These are phyloP conservation scores for Leccinum subrobustum DNA, from an alignment of 1,284 basidiomycete genomes.

Conservation along the genomic window DNA sequence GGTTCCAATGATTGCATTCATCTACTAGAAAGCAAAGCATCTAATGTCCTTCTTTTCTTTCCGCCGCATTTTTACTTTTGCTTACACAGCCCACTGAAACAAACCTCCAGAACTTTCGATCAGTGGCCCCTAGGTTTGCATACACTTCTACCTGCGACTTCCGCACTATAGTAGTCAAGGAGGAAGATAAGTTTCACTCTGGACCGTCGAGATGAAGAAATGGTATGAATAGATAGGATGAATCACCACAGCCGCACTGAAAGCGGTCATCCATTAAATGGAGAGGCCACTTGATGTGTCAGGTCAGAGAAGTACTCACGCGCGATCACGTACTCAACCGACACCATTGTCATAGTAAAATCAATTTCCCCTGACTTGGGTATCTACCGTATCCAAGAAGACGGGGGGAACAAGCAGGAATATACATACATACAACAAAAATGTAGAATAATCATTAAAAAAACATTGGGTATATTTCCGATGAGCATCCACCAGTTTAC, in stretches of 20 bases:
- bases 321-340: background rate
- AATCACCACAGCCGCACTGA: background rate
- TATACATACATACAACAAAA: background rate
- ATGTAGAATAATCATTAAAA: background rate
- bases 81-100: background rate
- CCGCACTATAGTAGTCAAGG: background rate
- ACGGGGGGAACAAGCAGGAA: background rate
- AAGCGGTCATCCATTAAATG: background rate
- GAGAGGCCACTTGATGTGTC: background rate
- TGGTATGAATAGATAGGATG: background rate
- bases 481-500: background rate
- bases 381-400: background rate
- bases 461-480: background rate
- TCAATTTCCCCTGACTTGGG: background rate
- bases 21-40: too few species aligned
- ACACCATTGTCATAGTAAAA: background rate
- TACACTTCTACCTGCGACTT: background rate
- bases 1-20: too few species aligned
- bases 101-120: background rate
- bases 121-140: background rate
- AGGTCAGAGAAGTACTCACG: background rate
- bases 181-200: background rate
- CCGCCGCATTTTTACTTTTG: too few species aligned
- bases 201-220: background rate
- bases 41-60: too few species aligned